phyloP scores from a whole-genome alignment of 2,329 filamentous ascomycete species.

The Pseudocercospora macadamiae region DNA sequence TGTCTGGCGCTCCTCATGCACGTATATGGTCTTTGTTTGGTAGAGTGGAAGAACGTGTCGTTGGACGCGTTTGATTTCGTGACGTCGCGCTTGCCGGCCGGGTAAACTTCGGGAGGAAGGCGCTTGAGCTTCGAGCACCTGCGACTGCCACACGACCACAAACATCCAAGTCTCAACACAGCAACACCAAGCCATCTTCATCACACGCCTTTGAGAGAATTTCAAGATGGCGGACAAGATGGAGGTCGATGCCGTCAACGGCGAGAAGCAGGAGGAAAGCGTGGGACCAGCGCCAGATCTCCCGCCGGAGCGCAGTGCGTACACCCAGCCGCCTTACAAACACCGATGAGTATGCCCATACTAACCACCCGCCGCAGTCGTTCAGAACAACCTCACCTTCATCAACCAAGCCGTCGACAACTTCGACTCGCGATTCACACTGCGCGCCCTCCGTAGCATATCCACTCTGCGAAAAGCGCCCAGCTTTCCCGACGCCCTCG shows the following conservation, averaged over 20 bases:
- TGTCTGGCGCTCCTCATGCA: no score
- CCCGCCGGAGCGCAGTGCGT: constrained; percentile 39
- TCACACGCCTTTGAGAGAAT: constrained; percentile 7
- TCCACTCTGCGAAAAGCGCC: constrained; percentile 88
- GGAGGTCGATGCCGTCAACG: constrained; percentile 45
- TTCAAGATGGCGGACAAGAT: constrained; percentile 53
- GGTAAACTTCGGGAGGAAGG: constrained; percentile 1
- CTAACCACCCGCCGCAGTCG: constrained; percentile 62
- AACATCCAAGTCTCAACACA: no score
- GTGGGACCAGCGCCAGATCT: constrained; percentile 42
- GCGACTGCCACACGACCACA: no score
- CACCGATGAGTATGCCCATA: constrained; percentile 13
- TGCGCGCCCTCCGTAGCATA: constrained; percentile 91
- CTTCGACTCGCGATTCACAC: constrained; percentile 93
- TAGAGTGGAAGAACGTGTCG: not conserved
- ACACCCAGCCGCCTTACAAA: constrained; percentile 22
- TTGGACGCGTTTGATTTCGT: constrained; percentile 1
- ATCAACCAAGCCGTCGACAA: constrained; percentile 88
- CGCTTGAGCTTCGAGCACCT: constrained; percentile 12
- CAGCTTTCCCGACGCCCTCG: constrained; percentile 39
- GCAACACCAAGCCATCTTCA: constrained; percentile 14
- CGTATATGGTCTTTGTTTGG: constrained; percentile 1
- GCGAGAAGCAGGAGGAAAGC: constrained; percentile 45
- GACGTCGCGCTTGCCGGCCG: not conserved
- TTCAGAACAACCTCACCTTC: constrained; percentile 90